Evolutionary conservation across 192 early-diverging fungal genomes (phyloP).

Genomic region (Coemansia sp.): DNA sequence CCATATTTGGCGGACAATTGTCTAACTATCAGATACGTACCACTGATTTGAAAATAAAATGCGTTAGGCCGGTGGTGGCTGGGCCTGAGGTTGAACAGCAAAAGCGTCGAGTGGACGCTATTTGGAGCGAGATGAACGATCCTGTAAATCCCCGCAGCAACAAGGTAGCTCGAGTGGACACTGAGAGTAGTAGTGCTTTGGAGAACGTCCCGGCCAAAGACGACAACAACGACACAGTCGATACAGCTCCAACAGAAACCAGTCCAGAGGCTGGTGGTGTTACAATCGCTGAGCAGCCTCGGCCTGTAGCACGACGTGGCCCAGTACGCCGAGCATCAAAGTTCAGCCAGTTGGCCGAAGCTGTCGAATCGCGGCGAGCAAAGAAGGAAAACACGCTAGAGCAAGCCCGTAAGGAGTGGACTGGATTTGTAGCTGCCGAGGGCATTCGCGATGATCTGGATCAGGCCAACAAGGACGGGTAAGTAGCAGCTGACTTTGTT

Average conservation of each 20-base stretch:
- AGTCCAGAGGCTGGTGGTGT: background rate
- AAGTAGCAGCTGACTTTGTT: background rate
- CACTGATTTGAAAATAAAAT: background rate
- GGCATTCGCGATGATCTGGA: conserved; percentile 52
- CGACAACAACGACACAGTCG: background rate
- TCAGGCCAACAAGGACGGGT: conserved; percentile 54
- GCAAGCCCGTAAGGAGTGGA: conserved; percentile 43
- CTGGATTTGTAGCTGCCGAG: conserved; percentile 38
- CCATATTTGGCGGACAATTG: background rate
- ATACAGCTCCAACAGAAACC: background rate
- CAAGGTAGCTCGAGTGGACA: conserved; percentile 16
- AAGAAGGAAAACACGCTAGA: conserved; percentile 49
- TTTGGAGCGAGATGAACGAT: conserved; percentile 46
- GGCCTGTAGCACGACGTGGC: background rate
- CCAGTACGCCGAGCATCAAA: conserved; percentile 35
- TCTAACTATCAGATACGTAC: background rate
- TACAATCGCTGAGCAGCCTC: background rate
- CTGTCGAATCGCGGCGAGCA: conserved; percentile 39
- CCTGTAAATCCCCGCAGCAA: background rate
- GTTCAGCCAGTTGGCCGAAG: conserved; percentile 46
- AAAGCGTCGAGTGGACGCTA: conserved; percentile 44
- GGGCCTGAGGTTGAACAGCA: conserved; percentile 10
- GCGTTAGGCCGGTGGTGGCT: background rate
- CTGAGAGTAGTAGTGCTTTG: background rate
- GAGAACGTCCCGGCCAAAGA: background rate